These are phyloP conservation scores for Backusella psychrophila DNA, from an alignment of 192 early-diverging fungal species.

Conservation along the genomic window DNA sequence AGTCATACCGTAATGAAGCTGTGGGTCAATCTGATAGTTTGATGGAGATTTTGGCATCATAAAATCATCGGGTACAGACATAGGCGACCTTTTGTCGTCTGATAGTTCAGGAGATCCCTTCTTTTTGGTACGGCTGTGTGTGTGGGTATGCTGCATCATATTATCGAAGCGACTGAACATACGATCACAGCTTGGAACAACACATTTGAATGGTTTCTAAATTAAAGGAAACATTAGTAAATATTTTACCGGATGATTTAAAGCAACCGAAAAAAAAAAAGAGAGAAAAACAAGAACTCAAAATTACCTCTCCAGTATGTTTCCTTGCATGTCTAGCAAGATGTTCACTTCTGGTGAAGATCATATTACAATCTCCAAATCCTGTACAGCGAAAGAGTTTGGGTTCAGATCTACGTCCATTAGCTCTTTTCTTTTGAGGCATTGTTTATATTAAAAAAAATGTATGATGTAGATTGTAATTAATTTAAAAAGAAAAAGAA, in stretches of 20 bases:
- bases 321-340: conserved; percentile 35
- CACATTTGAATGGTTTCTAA: conserved; percentile 70
- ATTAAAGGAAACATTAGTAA: background rate
- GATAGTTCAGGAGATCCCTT: background rate
- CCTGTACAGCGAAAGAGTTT: conserved; percentile 24
- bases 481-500: background rate
- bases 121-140: conserved; percentile 37
- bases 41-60: background rate
- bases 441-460: background rate
- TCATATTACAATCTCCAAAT: conserved; percentile 24
- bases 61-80: background rate
- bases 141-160: conserved; percentile 77
- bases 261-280: background rate
- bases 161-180: conserved; percentile 76
- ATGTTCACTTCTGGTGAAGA: conserved; percentile 29
- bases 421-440: background rate
- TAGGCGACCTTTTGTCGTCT: background rate
- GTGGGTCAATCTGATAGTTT: background rate
- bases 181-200: conserved; percentile 59
- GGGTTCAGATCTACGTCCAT: background rate
- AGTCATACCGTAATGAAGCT: background rate
- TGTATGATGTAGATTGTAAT: background rate
- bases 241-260: background rate
- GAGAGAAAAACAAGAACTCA: background rate
- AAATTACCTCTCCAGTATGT: conserved; percentile 35